Evolutionary conservation across 495 filamentous ascomycete genomes (phyloP), one percentile per base, ranked within the genome.

Genomic region (Penicillium roqueforti): DNA sequence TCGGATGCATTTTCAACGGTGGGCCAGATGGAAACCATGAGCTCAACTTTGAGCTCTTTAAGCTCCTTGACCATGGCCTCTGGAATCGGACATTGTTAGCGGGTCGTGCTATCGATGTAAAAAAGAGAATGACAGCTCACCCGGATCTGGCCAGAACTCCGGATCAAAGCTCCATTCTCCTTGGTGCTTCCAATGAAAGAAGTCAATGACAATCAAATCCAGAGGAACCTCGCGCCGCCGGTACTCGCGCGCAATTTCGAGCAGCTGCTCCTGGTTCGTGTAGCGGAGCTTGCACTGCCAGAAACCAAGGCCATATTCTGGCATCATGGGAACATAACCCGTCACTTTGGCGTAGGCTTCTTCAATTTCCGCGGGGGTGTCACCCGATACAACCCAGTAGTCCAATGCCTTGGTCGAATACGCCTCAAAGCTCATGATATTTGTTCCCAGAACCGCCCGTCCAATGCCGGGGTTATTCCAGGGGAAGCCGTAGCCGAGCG

Each of bases 251-350:
- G 79, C 80, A 4, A 84, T 73, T 4, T 68, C 54, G 3, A 84
- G 63, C 14, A 83, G 45, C 61, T 83, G 76, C 46, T 83, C 80
- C 59, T 84, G 81, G 13, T 78, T 82, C 62, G 75, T 75, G 59
- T 83, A 84, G 0, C 80, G 74, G 23, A 83, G 69, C 63, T 83
- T 83, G 63, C 80, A 82, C 53, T 84, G 80, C 80, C 81, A 84
- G 57, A 83, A 84, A 0, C 81, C 81, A 18, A 83, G 72, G 6
- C 81, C 81, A 47, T 81, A 83, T 47, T 83, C 80, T 2, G 81
- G 81, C 81, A 84, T 84, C 76, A 78, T 78, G 0, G 81, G 81
- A 0, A 76, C 79, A 39, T 70, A 73, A 3, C 80, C 81, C 0
- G 79, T 78, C 13, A 72, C 75, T 14, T 60, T 62, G 6, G 74